Percentiles rank a stretch among this genome's conserved stretches.
Evolutionary conservation across 1,139 yeast species (phyloP).

Genomic region (Taphrina flavorubra): DNA sequence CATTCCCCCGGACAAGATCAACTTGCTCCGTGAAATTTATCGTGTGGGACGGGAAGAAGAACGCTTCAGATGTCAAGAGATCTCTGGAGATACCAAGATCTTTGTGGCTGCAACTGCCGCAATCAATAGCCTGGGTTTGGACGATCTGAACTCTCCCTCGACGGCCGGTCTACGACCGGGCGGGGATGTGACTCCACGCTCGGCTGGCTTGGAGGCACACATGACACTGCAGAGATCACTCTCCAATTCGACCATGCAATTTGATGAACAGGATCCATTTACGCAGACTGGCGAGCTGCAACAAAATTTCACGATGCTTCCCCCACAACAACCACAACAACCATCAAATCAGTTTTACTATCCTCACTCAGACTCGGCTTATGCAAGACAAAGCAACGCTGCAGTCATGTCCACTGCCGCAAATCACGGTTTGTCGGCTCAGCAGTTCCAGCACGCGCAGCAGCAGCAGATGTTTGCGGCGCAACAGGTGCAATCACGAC

Average conservation of each 20-base stretch:
- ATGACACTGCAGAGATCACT: conserved; percentile 10
- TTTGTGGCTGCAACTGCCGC: conserved; percentile 35
- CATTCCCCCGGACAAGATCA: conserved; percentile 45
- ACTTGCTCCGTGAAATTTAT: conserved; percentile 50
- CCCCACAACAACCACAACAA: conserved; percentile 10
- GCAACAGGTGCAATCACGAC: conserved; percentile 8
- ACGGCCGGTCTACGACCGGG: conserved; percentile 7
- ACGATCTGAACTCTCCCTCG: conserved; percentile 18
- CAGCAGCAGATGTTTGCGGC: conserved; percentile 27
- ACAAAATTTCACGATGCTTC: conserved; percentile 24
- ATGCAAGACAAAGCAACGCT: conserved; percentile 14
- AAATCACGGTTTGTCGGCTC: conserved; percentile 5
- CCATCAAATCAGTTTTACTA: conserved; percentile 2
- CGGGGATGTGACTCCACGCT: not conserved
- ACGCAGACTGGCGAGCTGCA: conserved; percentile 1
- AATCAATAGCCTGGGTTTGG: conserved; percentile 5
- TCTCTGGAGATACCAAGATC: conserved; percentile 23
- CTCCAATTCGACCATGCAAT: conserved; percentile 15
- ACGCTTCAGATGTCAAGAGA: conserved; percentile 34
- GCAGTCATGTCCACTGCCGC: conserved; percentile 13
- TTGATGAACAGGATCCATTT: conserved; percentile 19
- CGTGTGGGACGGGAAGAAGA: conserved; percentile 48
- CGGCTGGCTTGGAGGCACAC: conserved; percentile 6
- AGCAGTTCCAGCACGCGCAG: conserved; percentile 15
- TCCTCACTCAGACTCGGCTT: not conserved